A percentile compares a stretch with the other conserved stretches of the same genome.
Evolutionary conservation across 2,329 filamentous ascomycete genomes (phyloP).

Genomic region (Fusarium subglutinans): DNA sequence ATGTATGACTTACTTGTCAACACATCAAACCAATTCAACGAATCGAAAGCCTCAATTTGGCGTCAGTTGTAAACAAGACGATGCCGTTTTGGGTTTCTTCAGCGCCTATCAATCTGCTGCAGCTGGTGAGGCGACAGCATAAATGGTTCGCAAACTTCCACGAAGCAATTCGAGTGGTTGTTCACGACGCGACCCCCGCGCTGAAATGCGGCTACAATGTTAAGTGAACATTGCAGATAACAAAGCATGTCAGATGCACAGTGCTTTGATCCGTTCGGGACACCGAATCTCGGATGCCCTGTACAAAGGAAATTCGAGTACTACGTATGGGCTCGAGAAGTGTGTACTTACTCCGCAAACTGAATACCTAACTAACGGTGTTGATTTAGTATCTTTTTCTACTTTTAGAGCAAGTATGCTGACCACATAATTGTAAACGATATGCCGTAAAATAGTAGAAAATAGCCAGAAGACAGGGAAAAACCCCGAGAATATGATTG

Average conservation of each 20-base stretch:
- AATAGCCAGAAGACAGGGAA: background rate
- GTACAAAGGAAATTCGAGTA: background rate
- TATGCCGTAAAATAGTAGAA: background rate
- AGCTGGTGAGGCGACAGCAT: conserved; percentile 22
- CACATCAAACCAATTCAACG: background rate
- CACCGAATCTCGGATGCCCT: background rate
- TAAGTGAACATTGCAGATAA: conserved; percentile 3
- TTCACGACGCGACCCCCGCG: conserved; percentile 21
- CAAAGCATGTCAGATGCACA: conserved; percentile 5
- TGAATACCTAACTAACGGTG: fast-evolving
- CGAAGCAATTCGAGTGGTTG: conserved; percentile 22
- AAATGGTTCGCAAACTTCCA: conserved; percentile 27
- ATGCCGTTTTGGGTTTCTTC: conserved; percentile 13
- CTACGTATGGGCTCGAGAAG: background rate
- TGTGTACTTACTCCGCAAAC: background rate
- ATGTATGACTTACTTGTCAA: conserved; percentile 30
- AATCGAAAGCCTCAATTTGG: conserved; percentile 17
- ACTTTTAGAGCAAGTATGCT: background rate
- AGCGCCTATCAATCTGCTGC: conserved; percentile 18
- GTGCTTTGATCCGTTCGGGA: background rate
- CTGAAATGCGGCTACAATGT: background rate
- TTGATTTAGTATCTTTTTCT: background rate
- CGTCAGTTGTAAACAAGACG: conserved; percentile 23
- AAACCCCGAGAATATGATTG: too few relatives aligned
- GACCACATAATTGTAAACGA: too few relatives aligned